Base-by-base conservation (phyloP, 257 asterid genomes). In the Solanum tarapatanum region DNA sequence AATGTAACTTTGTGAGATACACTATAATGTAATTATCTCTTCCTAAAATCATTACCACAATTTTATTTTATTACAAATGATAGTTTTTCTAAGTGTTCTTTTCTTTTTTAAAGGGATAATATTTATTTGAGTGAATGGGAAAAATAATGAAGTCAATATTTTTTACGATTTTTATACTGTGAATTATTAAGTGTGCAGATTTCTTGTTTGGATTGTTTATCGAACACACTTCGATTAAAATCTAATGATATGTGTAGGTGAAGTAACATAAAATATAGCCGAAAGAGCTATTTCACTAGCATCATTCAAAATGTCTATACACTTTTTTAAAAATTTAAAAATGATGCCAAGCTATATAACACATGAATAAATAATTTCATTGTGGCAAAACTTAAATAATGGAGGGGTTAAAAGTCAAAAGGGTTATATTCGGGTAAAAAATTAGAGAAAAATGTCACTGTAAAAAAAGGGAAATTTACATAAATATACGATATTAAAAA, bases 371-470 rank as follows among this genome's bases (percentile, higher is more conserved):
- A 60, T 60, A 23, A 60, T 60, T 60, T 60, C 2, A 1, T 8
- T 23, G 2, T 8, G 6, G 28, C 28, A 3, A 23, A 60, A 60
- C 6, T 23, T 21, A 60, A 60, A 8, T 23, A 60, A 23, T 8
- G 11, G 69, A 23, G 13, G 28, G 13, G 69, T 3, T 9, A 9
- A 60, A 60, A 60, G 14, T 62, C 28, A 62, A 62, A 23, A 9
- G 3, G 13, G 5, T 23, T 62, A 62, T 62, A 62, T 23, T 62
- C 14, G 2, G 2, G 3, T 62, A 62, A 62, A 11, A 23, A 1
- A 23, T 3, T 8, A 23, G 9, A 16, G 23, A 60, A 9, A 0
- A 1, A 23, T 0, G 24, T 23, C 14, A 9, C 3, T 60, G 2
- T 60, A 17, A 60, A 21, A 21, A 45, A 17, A 17, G 4, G 48